Evolutionary conservation across 2,329 filamentous ascomycete genomes (phyloP), one percentile per base, ranked within the genome.

Genomic region (Hymenoscyphus salicellus): DNA sequence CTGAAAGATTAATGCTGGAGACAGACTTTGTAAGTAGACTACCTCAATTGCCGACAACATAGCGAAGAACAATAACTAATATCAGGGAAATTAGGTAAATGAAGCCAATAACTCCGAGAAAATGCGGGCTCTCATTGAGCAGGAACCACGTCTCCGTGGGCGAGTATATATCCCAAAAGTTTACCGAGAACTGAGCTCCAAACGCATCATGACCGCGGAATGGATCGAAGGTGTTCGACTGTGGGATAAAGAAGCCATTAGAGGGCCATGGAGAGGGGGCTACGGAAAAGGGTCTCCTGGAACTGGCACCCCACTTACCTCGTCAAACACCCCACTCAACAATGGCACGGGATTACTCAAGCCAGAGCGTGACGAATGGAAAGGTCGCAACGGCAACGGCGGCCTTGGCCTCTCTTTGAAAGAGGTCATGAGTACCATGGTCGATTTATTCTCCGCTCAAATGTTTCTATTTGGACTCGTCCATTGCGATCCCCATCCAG

Each of bases 381-480:
- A 85, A 71, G 93, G 94, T 4, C 79, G 78, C 6, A 84, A 86
- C 59, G 85, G 86, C 30, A 87, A 86, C 66, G 94, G 93, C 59
- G 95, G 95, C 0, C 85, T 98, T 0, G 95, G 95, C 0, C 81
- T 99, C 2, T 88, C 86, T 7, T 82, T 92, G 33, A 91, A 90
- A 73, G 89, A 94, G 65, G 92, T 97, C 65, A 98, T 98, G 95
- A 90, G 89, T 5, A 97, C 92, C 36, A 97, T 98, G 88, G 86
- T 97, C 59, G 94, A 97, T 76, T 84, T 98, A 38, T 99, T 98
- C 81, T 91, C 89, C n/a, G 93, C 92, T 2, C 94, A 98, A 75
- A 98, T 98, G 84, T 99, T 97, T 81, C 89, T 96, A 69, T 98
- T 92, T 91, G 95, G 95, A 14, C 85, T 91, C 55, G 91, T 98